phyloP scores from a whole-genome alignment of 108 stramenopile species.

The Fistulifera pelliculosa region DNA sequence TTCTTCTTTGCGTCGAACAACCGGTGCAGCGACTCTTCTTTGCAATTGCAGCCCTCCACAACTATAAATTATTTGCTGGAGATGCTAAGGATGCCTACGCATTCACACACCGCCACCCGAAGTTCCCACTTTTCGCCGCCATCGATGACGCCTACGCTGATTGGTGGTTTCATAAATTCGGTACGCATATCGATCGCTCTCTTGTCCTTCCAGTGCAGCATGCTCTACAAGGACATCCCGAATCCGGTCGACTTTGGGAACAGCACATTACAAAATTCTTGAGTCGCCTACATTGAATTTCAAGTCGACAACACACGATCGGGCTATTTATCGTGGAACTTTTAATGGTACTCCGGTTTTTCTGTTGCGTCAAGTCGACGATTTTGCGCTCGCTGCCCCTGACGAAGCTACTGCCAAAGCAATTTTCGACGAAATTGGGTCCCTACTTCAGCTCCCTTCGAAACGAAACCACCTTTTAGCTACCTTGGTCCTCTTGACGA shows the following conservation, averaged over 20 bases:
- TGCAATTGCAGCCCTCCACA: slow-evolving; percentile 14
- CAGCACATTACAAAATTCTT: slow-evolving; percentile 18
- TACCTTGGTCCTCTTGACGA: slow-evolving; percentile 6
- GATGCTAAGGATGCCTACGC: too few relatives aligned
- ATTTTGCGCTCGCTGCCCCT: slow-evolving; percentile 20
- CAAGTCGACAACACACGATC: slow-evolving; percentile 24
- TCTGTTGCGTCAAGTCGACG: slow-evolving; percentile 35
- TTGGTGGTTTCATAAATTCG: too few relatives aligned
- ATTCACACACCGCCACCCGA: too few relatives aligned
- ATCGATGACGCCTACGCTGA: too few relatives aligned
- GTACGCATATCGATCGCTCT: slow-evolving; percentile 25
- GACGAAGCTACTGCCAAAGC: neutral
- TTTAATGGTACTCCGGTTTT: slow-evolving; percentile 12
- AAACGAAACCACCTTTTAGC: too few relatives aligned
- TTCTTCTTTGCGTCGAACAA: too few relatives aligned
- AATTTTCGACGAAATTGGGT: neutral
- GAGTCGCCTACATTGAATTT: slow-evolving; percentile 5
- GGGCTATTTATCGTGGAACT: slow-evolving; percentile 14
- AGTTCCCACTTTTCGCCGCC: too few relatives aligned
- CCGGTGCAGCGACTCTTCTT: slow-evolving; percentile 18
- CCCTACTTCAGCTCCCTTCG: too few relatives aligned
- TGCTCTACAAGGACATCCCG: slow-evolving; percentile 20
- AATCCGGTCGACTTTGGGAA: slow-evolving; percentile 20
- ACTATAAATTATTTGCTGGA: slow-evolving; percentile 8
- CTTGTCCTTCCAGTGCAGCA: slow-evolving; percentile 10